Evolutionary conservation across 2,329 filamentous ascomycete species (phyloP), one percentile per base, ranked within the genome.

Genomic region (Clonostachys rhizophaga): DNA sequence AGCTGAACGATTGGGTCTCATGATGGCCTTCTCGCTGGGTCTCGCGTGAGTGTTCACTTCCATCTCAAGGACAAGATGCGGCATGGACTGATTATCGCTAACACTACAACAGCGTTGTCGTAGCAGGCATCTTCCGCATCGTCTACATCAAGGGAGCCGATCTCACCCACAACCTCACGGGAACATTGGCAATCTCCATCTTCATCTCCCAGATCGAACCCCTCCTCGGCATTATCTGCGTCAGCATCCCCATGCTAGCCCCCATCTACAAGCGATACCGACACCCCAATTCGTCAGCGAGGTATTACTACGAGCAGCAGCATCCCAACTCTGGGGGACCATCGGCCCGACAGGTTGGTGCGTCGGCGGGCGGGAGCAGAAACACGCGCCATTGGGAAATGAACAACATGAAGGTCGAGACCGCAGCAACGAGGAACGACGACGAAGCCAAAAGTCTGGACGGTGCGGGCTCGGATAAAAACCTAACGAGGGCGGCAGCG

Each of bases 1-100:
- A 34, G 50, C 48, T 14, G 50, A 62, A 40, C 64, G 59, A 47
- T 37, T 60, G 39, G 58, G 50, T 16, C 50, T 61, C 13, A 56
- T 51, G 8, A 41, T 53, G 6, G 56, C 54, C 24, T 58, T 57
- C 12, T 48, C 50, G 5, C 51, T 58, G 5, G 54, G 55, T 40
- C 42, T 56, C 5, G 51, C 55, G 55, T 56, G 42, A 12, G 52
- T 49, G 13, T 16, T n/a, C 13, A 16, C 18, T 14, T 17, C 14
- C 18, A 17, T 37, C 8, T 30, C 24, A 3, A 30, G 9, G 8
- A 47, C 12, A 37, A 10, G 17, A 17, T 30, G 18, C 30, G 5
- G 7, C 8, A 14, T 30, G 8, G 13, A 10, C 35, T 20, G 33
- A 11, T 17, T 24, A 42, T 17, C 14, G 14, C 12, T 39, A 17